phyloP scores from a whole-genome alignment of 2,329 filamentous ascomycete species.

The Ophiostoma perfectum region DNA sequence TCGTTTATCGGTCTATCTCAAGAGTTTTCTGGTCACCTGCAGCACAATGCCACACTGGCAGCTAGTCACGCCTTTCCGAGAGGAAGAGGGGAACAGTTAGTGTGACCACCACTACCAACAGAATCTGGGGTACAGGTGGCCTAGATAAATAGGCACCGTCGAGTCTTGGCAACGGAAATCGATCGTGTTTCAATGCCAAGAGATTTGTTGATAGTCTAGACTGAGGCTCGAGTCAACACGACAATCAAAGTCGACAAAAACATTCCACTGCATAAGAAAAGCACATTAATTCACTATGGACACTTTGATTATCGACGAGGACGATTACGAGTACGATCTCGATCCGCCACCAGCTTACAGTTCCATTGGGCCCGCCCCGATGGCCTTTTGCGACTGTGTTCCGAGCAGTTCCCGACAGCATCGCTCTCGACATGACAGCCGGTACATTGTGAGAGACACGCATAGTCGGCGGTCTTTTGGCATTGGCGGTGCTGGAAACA shows the following conservation, averaged over 20 bases:
- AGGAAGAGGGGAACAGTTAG: not conserved
- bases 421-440: not conserved
- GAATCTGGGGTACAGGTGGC: not conserved
- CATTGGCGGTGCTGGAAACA: not conserved
- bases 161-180: slow-evolving; percentile 9
- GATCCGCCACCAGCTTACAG: not conserved
- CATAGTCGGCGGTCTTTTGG: not conserved
- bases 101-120: slow-evolving; percentile 5
- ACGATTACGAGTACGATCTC: not conserved
- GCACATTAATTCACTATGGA: not conserved
- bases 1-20: too few relatives aligned
- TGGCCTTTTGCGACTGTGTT: not conserved
- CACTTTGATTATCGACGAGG: not conserved
- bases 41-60: not conserved
- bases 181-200: slow-evolving; percentile 3
- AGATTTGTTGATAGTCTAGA: not conserved
- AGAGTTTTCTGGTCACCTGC: not conserved
- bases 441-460: not conserved
- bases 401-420: not conserved
- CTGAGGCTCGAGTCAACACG: not conserved
- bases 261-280: too few relatives aligned
- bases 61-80: not conserved
- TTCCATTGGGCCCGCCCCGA: not conserved
- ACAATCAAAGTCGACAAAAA: too few relatives aligned
- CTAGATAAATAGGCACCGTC: slow-evolving; percentile 2